Percentiles rank a stretch among this genome's conserved stretches.
These are phyloP conservation scores for Teratosphaeria viscida DNA, from an alignment of 2,329 filamentous ascomycete species.

Conservation along the genomic window DNA sequence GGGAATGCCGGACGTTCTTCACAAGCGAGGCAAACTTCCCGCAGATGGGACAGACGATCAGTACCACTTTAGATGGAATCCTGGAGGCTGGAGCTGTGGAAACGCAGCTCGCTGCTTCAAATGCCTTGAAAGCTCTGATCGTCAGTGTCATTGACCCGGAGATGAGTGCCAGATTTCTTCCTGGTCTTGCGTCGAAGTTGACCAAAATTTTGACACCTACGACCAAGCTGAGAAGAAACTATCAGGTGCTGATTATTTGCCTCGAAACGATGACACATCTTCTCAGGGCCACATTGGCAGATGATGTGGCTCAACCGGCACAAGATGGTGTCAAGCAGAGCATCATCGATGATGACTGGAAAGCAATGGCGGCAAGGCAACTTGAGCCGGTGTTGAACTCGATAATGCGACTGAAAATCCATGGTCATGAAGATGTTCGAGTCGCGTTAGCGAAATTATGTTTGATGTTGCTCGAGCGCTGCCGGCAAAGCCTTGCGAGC, in stretches of 20 bases:
- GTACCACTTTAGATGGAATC: conserved; percentile 67
- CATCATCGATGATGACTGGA: conserved; percentile 43
- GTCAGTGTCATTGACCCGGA: conserved; percentile 57
- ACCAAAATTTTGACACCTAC: conserved; percentile 64
- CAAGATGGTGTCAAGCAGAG: not conserved
- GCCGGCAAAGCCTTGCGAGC: conserved; percentile 59
- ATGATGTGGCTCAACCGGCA: not conserved
- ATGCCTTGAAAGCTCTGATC: conserved; percentile 53
- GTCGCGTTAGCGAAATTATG: conserved; percentile 60
- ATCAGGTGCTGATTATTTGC: conserved; percentile 46
- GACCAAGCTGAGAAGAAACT: conserved; percentile 48
- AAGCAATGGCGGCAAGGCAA: conserved; percentile 68
- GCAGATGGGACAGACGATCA: conserved; percentile 70
- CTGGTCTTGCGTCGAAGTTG: conserved; percentile 74
- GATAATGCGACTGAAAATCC: conserved; percentile 62
- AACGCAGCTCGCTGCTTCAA: conserved; percentile 62
- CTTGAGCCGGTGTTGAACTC: conserved; percentile 73
- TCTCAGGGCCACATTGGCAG: conserved; percentile 10
- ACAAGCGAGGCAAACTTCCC: conserved; percentile 54
- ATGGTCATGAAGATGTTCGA: conserved; percentile 60
- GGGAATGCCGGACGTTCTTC: conserved; percentile 39
- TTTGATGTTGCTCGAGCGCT: conserved; percentile 65
- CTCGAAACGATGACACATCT: conserved; percentile 16
- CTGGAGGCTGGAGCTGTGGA: conserved; percentile 51
- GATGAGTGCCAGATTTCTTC: conserved; percentile 75